A percentile compares a stretch with the other conserved stretches of the same genome.
phyloP scores from a whole-genome alignment of 257 asterid species.

The Paraleonurus japonicus region DNA sequence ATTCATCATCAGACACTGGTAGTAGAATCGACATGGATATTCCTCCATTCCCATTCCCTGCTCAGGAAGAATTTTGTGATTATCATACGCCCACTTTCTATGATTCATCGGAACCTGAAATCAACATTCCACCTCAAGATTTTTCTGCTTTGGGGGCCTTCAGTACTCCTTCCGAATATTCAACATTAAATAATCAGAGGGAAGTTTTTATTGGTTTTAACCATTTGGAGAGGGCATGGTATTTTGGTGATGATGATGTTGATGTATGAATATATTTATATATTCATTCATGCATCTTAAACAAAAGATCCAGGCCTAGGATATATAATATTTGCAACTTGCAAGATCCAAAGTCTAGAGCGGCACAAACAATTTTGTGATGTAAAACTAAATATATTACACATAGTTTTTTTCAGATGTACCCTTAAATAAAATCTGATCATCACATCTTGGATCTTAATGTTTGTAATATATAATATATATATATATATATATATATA shows the following conservation, averaged over 20 bases:
- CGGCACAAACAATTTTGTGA: no score
- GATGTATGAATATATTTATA: neutral
- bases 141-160: no score
- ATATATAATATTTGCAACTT: no score
- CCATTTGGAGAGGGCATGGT: neutral
- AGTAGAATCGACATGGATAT: no score
- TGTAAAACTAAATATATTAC: no score
- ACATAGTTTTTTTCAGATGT: neutral
- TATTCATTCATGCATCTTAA: no score
- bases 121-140: no score
- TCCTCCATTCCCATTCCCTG: no score
- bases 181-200: neutral
- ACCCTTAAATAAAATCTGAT: neutral
- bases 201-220: neutral
- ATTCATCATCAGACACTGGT: neutral
- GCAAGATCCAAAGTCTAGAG: neutral
- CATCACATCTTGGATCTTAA: neutral
- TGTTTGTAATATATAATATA: no score
- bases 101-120: neutral
- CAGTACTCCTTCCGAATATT: neutral
- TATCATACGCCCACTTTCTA: neutral
- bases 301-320: no score
- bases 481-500: no score
- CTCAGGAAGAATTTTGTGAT: neutral
- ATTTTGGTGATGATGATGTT: neutral